Evolutionary conservation across 257 asterid genomes (phyloP).

Genomic region (Solanum phureja): DNA sequence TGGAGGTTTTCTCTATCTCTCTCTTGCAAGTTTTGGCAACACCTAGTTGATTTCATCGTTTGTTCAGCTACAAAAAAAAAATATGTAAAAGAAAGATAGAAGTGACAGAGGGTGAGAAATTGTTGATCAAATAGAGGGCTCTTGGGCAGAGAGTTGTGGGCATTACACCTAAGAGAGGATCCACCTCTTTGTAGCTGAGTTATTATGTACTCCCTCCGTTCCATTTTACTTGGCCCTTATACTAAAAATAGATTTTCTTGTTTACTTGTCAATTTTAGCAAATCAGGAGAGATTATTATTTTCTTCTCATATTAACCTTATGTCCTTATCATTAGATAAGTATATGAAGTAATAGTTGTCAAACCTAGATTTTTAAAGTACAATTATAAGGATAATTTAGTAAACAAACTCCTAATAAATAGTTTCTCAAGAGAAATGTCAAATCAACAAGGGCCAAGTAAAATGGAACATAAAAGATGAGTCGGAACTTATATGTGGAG

Average conservation of each 20-base stretch:
- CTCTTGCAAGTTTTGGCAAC: background rate
- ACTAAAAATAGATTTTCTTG: background rate
- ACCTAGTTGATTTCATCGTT: background rate
- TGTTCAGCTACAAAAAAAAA: background rate
- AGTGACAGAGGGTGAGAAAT: background rate
- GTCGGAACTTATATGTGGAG: background rate
- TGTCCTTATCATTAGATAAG: background rate
- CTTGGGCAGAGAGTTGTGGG: background rate
- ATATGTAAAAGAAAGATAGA: background rate
- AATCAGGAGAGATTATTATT: background rate
- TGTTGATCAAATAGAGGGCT: background rate
- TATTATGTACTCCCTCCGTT: background rate
- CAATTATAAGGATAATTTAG: background rate
- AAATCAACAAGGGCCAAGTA: background rate
- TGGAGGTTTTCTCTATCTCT: background rate
- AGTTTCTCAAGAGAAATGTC: background rate
- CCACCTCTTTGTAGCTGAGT: background rate
- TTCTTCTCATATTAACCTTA: background rate
- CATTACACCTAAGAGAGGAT: background rate
- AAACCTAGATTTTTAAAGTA: background rate
- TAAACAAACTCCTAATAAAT: background rate
- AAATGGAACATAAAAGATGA: background rate
- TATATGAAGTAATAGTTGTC: background rate
- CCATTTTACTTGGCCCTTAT: background rate
- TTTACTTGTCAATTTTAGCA: background rate